These are phyloP conservation scores for Cajanus cajan DNA, from an alignment of 306 rosid species.

Conservation along the genomic window DNA sequence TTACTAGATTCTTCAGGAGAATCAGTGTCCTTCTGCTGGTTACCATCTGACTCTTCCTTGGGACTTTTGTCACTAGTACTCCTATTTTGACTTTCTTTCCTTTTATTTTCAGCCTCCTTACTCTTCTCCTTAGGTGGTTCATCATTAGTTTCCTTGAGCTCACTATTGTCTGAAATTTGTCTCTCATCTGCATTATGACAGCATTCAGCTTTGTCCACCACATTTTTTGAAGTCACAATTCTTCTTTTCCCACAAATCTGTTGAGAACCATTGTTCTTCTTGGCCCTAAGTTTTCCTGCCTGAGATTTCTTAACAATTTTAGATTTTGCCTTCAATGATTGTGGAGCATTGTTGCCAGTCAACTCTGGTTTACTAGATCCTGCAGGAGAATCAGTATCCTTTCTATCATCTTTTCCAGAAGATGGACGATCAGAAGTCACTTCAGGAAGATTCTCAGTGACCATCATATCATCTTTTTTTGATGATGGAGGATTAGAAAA, in stretches of 20 bases:
- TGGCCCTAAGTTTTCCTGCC: conserved; percentile 28
- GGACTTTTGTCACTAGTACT: conserved; percentile 25
- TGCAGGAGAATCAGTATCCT: conserved; percentile 34
- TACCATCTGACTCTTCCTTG: background rate
- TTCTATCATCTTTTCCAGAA: conserved; percentile 25
- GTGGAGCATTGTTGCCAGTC: conserved; percentile 41
- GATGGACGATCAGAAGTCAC: background rate
- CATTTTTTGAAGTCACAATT: background rate
- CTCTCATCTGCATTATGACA: conserved; percentile 32
- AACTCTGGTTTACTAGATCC: conserved; percentile 38
- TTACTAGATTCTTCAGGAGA: conserved; percentile 33
- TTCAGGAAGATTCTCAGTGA: conserved; percentile 29
- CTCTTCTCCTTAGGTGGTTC: conserved; percentile 38
- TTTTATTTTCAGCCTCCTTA: conserved; percentile 21
- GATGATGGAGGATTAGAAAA: background rate
- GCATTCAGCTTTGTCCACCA: conserved; percentile 34
- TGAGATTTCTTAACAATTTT: conserved; percentile 54
- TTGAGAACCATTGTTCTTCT: conserved; percentile 15
- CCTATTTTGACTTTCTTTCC: conserved; percentile 35
- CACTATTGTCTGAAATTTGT: conserved; percentile 20
- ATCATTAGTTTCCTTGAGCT: conserved; percentile 11
- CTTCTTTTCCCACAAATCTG: background rate
- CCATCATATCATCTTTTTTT: background rate
- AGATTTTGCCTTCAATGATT: conserved; percentile 50
- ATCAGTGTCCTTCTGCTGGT: conserved; percentile 30